Evolutionary conservation across 768 basidiomycete species (phyloP).

Genomic region (Boletus edulis): DNA sequence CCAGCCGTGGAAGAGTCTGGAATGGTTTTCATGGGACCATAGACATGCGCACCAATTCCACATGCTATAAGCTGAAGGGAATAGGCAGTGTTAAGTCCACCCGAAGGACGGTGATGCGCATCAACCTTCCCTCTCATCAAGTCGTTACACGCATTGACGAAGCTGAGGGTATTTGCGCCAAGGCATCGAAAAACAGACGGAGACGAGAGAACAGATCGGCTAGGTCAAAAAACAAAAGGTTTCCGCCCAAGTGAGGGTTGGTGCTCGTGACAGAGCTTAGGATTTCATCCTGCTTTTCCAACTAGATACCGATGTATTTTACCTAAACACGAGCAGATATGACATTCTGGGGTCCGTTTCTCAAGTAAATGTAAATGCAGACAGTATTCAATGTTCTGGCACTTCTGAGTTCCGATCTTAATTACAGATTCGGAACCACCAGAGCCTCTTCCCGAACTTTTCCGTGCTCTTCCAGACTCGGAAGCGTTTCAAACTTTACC

Average conservation of each 20-base stretch:
- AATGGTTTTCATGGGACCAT: neutral
- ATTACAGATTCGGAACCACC: too few relatives aligned
- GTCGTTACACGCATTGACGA: neutral
- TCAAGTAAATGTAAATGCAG: too few relatives aligned
- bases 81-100: neutral
- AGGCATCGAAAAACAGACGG: neutral
- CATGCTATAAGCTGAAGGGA: constrained; percentile 1
- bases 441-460: too few relatives aligned
- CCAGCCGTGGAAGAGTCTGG: neutral
- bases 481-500: neutral
- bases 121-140: neutral
- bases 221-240: constrained; percentile 2
- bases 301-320: too few relatives aligned
- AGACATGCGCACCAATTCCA: constrained; percentile 3
- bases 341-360: too few relatives aligned
- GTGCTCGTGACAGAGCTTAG: too few relatives aligned
- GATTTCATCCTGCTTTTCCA: too few relatives aligned
- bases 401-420: too few relatives aligned
- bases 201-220: neutral
- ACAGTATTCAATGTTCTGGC: too few relatives aligned
- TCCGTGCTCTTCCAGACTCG: neutral
- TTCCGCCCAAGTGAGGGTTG: neutral
- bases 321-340: too few relatives aligned
- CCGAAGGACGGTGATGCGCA: constrained; percentile 1
- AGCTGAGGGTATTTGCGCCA: constrained; percentile 1